phyloP scores from a whole-genome alignment of 176 grass and related monocot genomes.

The Triticum timopheevii region DNA sequence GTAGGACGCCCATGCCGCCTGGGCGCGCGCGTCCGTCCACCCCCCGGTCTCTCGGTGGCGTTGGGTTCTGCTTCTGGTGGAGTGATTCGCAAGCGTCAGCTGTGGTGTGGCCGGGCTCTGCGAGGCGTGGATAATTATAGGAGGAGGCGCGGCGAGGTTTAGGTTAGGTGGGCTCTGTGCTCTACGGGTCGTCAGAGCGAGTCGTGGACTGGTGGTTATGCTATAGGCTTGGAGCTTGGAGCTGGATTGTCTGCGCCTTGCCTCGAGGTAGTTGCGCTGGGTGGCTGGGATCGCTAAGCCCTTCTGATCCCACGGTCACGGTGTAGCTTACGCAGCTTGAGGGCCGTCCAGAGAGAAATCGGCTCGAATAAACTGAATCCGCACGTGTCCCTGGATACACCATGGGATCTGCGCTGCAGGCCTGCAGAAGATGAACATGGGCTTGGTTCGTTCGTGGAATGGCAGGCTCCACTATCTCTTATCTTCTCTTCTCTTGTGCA shows the following conservation, averaged over 20 bases:
- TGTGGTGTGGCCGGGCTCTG: neutral
- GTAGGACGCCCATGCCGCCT: constrained; percentile 68
- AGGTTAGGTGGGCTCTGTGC: neutral
- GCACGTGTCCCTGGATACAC: neutral
- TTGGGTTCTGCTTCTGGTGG: neutral
- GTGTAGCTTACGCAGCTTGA: neutral
- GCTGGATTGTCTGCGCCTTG: neutral
- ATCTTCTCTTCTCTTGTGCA: neutral
- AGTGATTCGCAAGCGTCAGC: neutral
- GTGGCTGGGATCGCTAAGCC: constrained; percentile 8
- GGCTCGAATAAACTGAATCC: no score
- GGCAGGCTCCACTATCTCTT: neutral
- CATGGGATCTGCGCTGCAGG: neutral
- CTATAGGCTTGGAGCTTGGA: no score
- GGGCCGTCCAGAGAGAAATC: neutral
- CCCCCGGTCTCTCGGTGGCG: neutral
- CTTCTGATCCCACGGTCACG: constrained; percentile 6
- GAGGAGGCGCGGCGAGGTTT: no score
- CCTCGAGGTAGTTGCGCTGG: constrained; percentile 21
- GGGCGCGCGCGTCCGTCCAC: no score
- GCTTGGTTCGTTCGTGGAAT: no score
- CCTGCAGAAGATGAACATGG: neutral
- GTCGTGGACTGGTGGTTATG: neutral
- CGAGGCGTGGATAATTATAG: constrained; percentile 36
- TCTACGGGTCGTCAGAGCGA: neutral